phyloP scores from a whole-genome alignment of 176 grass and related monocot genomes.

The Oryza nivara region DNA sequence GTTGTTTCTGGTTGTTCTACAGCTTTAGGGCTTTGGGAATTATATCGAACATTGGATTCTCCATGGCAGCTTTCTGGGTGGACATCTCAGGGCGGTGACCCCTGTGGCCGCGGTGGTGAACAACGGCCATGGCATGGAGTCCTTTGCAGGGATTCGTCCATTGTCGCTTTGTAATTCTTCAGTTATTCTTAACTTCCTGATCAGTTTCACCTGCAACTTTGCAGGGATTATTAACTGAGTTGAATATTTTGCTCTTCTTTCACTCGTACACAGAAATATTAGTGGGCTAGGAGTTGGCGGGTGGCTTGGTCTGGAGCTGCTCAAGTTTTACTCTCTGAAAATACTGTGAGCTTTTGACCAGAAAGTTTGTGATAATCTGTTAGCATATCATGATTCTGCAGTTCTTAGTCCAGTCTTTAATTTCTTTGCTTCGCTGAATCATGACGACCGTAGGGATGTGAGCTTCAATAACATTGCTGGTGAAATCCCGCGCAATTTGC shows the following conservation, averaged over 20 bases:
- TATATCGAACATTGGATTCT: constrained; percentile 48
- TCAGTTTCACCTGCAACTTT: constrained; percentile 37
- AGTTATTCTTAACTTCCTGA: constrained; percentile 16
- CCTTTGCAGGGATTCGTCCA: constrained; percentile 61
- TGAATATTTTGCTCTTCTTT: constrained; percentile 30
- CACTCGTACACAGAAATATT: constrained; percentile 66
- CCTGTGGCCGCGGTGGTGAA: constrained; percentile 42
- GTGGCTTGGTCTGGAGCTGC: constrained; percentile 60
- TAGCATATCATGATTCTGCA: constrained; percentile 20
- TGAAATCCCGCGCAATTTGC: constrained; percentile 75
- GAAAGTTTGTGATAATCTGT: constrained; percentile 18
- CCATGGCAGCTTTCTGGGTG: constrained; percentile 59
- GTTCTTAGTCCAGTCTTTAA: constrained; percentile 29
- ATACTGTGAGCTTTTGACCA: constrained; percentile 55
- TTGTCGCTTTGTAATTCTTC: constrained; percentile 68
- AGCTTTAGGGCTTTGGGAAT: constrained; percentile 51
- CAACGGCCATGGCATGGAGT: constrained; percentile 49
- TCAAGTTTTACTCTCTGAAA: constrained; percentile 72
- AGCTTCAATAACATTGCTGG: constrained; percentile 79
- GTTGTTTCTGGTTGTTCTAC: constrained; percentile 5
- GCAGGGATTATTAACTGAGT: not conserved
- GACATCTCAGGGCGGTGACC: constrained; percentile 54
- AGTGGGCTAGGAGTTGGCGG: constrained; percentile 71
- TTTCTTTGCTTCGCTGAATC: constrained; percentile 36
- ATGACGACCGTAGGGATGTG: constrained; percentile 59